A percentile compares a stretch with the other conserved stretches of the same genome.
Evolutionary conservation across 208 protist species (phyloP).

Genomic region (Acanthamoeba culbertsoni): DNA sequence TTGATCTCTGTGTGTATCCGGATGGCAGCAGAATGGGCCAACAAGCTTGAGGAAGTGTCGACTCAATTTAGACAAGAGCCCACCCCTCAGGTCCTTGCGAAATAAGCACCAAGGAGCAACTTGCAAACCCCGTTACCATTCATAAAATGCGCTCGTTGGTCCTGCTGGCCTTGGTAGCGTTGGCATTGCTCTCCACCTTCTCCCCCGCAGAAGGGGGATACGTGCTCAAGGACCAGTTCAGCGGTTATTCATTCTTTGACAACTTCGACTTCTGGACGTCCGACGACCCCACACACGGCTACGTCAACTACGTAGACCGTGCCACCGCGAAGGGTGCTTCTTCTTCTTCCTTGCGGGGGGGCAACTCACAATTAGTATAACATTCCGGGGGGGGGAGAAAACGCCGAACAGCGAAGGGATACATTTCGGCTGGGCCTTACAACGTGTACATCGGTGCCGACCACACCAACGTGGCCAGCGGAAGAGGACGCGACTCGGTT

Average conservation of each 20-base stretch:
- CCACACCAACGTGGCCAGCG: neutral
- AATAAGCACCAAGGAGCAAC: too few relatives aligned
- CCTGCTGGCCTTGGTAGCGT: too few relatives aligned
- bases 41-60: too few relatives aligned
- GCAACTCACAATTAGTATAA: neutral
- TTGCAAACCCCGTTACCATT: too few relatives aligned
- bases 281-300: neutral
- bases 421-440: neutral
- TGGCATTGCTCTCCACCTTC: too few relatives aligned
- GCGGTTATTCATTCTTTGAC: constrained; percentile 1
- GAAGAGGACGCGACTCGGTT: neutral
- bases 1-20: too few relatives aligned
- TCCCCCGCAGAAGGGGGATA: neutral
- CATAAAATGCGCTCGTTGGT: too few relatives aligned
- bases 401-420: neutral
- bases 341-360: too few relatives aligned
- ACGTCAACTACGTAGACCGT: neutral
- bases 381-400: neutral
- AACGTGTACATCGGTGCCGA: constrained; percentile 7
- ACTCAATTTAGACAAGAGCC: too few relatives aligned
- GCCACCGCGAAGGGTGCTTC: neutral
- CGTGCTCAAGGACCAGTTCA: neutral
- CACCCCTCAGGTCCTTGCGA: too few relatives aligned
- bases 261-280: constrained; percentile 1
- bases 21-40: too few relatives aligned